These are phyloP conservation scores for Verticillium longisporum DNA, from an alignment of 2,329 filamentous ascomycete species.

Conservation along the genomic window DNA sequence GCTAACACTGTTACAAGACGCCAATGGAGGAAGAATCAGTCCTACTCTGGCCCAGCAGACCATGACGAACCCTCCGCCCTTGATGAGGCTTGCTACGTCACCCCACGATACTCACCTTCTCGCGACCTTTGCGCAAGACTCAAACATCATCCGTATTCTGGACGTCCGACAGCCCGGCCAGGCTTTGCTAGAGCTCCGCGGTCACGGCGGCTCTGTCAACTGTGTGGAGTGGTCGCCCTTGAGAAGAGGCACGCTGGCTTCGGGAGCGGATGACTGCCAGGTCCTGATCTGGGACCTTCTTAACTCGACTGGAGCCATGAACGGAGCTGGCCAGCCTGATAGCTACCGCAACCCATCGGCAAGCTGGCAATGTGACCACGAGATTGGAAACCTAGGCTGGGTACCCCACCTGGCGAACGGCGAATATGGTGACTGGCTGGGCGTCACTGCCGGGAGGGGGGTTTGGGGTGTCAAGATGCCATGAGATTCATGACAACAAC, in stretches of 20 bases:
- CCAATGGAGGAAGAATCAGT: slow-evolving; percentile 58
- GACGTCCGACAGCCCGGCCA: slow-evolving; percentile 95
- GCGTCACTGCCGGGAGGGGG: slow-evolving; percentile 72
- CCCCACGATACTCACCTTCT: slow-evolving; percentile 93
- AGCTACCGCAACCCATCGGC: slow-evolving; percentile 63
- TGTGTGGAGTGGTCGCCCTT: slow-evolving; percentile 94
- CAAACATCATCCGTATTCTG: slow-evolving; percentile 84
- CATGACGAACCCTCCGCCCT: slow-evolving; percentile 67
- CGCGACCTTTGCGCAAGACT: slow-evolving; percentile 95
- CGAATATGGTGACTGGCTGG: slow-evolving; percentile 76
- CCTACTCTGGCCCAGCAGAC: slow-evolving; percentile 72
- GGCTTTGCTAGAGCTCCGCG: slow-evolving; percentile 85
- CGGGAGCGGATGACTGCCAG: slow-evolving; percentile 84
- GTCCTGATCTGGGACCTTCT: slow-evolving; percentile 93
- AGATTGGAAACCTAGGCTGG: slow-evolving; percentile 81
- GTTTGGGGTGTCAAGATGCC: slow-evolving; percentile 63
- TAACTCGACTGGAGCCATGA: slow-evolving; percentile 46
- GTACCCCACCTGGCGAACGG: slow-evolving; percentile 62
- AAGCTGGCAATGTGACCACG: slow-evolving; percentile 80
- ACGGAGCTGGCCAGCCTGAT: slow-evolving; percentile 44
- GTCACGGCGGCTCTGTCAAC: slow-evolving; percentile 79
- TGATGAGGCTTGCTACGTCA: slow-evolving; percentile 78
- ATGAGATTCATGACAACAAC: slow-evolving; percentile 1
- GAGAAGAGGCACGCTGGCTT: slow-evolving; percentile 80
- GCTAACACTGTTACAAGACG: slow-evolving; percentile 27